Conservation (phyloP, 139 green algal species). For the Diplosphaera chodatii region DNA sequence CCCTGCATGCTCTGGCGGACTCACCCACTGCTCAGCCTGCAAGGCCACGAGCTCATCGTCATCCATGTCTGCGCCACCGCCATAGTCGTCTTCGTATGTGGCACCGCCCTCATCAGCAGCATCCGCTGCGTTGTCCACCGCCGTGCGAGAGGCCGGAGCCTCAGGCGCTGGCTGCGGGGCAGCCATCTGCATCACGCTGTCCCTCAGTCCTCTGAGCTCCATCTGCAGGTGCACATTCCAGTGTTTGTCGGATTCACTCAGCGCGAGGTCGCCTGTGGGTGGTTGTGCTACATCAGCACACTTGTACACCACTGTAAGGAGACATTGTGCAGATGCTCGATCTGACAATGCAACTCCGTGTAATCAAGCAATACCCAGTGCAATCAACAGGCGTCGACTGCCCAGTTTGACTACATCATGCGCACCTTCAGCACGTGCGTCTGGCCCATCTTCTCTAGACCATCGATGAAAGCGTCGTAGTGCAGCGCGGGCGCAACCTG, state of each 20-base stretch:
- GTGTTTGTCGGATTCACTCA: no score
- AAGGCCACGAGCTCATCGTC: slow-evolving; percentile 21
- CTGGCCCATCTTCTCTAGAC: slow-evolving; percentile 30
- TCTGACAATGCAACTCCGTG: neutral
- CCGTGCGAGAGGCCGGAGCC: neutral
- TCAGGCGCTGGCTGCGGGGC: neutral
- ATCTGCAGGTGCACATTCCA: slow-evolving; percentile 1
- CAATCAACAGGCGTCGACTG: neutral
- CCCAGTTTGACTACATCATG: neutral
- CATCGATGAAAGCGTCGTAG: slow-evolving; percentile 38
- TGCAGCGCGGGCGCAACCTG: slow-evolving; percentile 25
- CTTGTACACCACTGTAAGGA: no score
- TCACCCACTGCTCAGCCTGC: slow-evolving; percentile 4
- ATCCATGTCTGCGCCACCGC: slow-evolving; percentile 1
- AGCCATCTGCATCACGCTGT: slow-evolving; percentile 7
- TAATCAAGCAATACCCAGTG: neutral
- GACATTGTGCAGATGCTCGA: no score
- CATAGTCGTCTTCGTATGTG: neutral
- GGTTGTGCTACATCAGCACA: neutral
- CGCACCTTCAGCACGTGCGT: slow-evolving; percentile 28
- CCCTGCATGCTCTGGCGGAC: neutral
- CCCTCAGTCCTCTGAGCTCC: slow-evolving; percentile 18
- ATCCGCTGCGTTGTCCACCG: neutral
- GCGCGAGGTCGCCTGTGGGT: no score
- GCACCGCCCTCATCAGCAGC: neutral